Evolutionary conservation across 2,329 filamentous ascomycete genomes (phyloP).

Genomic region (Colletotrichum tanaceti): DNA sequence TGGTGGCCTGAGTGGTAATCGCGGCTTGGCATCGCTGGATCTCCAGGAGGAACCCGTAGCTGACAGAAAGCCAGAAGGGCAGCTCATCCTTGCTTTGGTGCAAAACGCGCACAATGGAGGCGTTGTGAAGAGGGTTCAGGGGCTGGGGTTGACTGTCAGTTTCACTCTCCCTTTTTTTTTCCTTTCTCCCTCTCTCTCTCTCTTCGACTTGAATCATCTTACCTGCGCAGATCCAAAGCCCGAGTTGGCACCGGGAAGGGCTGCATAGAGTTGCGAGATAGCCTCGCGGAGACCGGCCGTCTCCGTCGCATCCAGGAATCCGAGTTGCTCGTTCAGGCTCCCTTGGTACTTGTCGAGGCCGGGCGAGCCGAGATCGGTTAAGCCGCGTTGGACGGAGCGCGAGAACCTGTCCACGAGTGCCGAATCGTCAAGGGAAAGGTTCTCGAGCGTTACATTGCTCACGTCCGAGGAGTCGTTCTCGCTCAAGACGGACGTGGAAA

Average conservation of each 20-base stretch:
- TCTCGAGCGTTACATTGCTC: constrained; percentile 56
- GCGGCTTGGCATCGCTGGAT: constrained; percentile 56
- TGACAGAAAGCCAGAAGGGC: constrained; percentile 62
- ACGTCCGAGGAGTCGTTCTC: constrained; percentile 44
- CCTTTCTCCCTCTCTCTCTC: no score
- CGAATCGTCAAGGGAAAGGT: constrained; percentile 61
- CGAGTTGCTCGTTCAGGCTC: constrained; percentile 35
- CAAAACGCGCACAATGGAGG: constrained; percentile 61
- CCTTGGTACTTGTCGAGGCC: constrained; percentile 30
- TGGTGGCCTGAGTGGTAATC: constrained; percentile 56
- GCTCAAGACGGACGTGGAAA: constrained; percentile 45
- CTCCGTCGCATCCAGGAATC: constrained; percentile 47
- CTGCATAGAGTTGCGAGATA: constrained; percentile 52
- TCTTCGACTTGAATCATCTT: constrained; percentile 45
- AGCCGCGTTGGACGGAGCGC: constrained; percentile 33
- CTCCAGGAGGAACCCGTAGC: constrained; percentile 63
- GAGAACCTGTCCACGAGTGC: constrained; percentile 49
- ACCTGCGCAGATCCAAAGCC: constrained; percentile 58
- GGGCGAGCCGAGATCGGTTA: constrained; percentile 9
- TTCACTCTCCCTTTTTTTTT: constrained; percentile 18
- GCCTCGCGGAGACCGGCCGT: constrained; percentile 49
- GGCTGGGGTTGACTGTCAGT: constrained; percentile 52
- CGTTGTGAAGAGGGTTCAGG: constrained; percentile 70
- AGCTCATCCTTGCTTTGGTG: constrained; percentile 46
- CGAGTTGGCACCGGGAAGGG: constrained; percentile 46